Conservation (phyloP, 345 rosid species). For the Salix viminalis region DNA sequence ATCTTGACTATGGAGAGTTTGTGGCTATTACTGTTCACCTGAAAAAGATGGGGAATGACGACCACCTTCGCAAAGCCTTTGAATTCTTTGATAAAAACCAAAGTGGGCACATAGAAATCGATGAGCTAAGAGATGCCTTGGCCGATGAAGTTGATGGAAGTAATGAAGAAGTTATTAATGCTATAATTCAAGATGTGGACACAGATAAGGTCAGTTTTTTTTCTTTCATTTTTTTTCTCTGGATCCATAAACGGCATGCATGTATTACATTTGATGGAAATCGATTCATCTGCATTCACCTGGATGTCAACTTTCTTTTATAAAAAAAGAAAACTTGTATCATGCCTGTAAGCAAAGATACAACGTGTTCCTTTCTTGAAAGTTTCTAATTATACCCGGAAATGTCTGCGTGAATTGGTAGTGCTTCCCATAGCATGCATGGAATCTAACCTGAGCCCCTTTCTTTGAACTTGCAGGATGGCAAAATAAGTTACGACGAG, state of each 20-base stretch:
- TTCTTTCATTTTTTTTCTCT: neutral
- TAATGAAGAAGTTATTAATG: conserved; percentile 22
- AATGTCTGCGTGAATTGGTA: neutral
- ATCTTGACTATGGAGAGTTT: conserved; percentile 28
- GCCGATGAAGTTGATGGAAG: conserved; percentile 22
- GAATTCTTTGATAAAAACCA: conserved; percentile 28
- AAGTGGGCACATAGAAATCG: conserved; percentile 29
- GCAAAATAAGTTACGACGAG: conserved; percentile 31
- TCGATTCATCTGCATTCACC: neutral
- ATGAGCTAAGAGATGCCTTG: conserved; percentile 27
- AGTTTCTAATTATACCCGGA: neutral
- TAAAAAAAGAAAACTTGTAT: neutral
- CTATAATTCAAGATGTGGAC: conserved; percentile 29
- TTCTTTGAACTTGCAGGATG: conserved; percentile 21
- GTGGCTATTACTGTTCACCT: conserved; percentile 30
- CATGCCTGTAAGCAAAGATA: neutral
- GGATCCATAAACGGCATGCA: neutral
- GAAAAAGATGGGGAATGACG: conserved; percentile 30
- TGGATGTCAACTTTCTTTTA: too few species aligned
- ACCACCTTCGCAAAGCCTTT: conserved; percentile 31
- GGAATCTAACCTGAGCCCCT: neutral
- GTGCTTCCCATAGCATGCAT: neutral
- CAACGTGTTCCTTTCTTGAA: neutral
- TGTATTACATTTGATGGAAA: neutral
- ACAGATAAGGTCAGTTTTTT: conserved; percentile 23